Conservation (phyloP, 2,329 filamentous ascomycete species). For the Trichoderma atrobrunneum region DNA sequence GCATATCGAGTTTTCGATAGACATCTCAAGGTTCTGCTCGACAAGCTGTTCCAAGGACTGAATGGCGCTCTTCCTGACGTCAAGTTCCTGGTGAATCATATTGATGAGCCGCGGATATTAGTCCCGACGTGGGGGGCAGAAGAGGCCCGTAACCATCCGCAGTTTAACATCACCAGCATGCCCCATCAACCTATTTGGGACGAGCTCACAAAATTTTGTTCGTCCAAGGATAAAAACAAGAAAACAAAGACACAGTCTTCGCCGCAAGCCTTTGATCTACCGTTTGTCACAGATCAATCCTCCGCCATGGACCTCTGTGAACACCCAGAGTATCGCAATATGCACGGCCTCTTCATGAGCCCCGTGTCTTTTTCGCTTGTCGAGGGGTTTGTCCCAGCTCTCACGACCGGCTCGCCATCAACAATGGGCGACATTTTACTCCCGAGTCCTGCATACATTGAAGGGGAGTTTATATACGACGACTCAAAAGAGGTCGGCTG, state of each 20-base stretch:
- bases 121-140: constrained; percentile 23
- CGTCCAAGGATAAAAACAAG: not conserved
- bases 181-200: constrained; percentile 32
- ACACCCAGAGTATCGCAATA: constrained; percentile 41
- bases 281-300: constrained; percentile 36
- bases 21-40: constrained; percentile 33
- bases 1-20: constrained; percentile 33
- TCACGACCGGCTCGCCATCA: constrained; percentile 44
- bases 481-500: constrained; percentile 42
- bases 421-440: constrained; percentile 52
- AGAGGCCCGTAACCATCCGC: not conserved
- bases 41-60: constrained; percentile 30
- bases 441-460: constrained; percentile 50
- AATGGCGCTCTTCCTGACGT: constrained; percentile 35
- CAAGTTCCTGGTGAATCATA: constrained; percentile 44
- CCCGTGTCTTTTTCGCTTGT: constrained; percentile 44
- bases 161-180: constrained; percentile 28
- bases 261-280: constrained; percentile 29
- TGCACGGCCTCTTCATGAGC: constrained; percentile 45
- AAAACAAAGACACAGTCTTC: not conserved
- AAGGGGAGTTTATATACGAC: constrained; percentile 42
- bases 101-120: constrained; percentile 48
- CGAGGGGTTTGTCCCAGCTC: constrained; percentile 42
- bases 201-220: constrained; percentile 32
- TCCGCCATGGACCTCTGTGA: constrained; percentile 40